phyloP scores from a whole-genome alignment of 768 basidiomycete species.

The Cantharellus cinnabarinus region DNA sequence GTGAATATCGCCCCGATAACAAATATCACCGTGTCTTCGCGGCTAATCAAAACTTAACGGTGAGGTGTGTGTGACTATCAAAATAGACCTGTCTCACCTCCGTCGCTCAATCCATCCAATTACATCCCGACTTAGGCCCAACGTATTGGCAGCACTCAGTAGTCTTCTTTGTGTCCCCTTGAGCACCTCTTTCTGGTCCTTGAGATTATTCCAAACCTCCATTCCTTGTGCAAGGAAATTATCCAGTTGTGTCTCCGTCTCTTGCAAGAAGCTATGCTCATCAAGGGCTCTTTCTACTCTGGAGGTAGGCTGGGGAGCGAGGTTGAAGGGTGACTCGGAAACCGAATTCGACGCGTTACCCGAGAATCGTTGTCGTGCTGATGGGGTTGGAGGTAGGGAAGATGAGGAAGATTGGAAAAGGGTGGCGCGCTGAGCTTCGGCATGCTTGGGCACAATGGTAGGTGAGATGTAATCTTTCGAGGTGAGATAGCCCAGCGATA shows the following conservation, averaged over 20 bases:
- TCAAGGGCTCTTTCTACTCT: slow-evolving; percentile 64
- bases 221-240: slow-evolving; percentile 83
- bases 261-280: slow-evolving; percentile 78
- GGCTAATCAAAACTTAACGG: slow-evolving; percentile 27
- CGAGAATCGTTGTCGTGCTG: slow-evolving; percentile 40
- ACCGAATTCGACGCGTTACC: slow-evolving; percentile 14
- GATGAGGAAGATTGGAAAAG: slow-evolving; percentile 34
- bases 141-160: slow-evolving; percentile 77
- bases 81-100: slow-evolving; percentile 35
- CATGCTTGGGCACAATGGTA: slow-evolving; percentile 24
- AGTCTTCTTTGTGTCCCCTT: slow-evolving; percentile 85
- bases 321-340: slow-evolving; percentile 75
- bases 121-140: slow-evolving; percentile 83
- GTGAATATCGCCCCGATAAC: slow-evolving; percentile 67
- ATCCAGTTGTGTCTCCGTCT: slow-evolving; percentile 64
- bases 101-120: slow-evolving; percentile 94
- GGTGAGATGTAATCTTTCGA: neutral
- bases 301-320: slow-evolving; percentile 19
- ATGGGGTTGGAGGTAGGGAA: slow-evolving; percentile 11
- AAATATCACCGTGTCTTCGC: slow-evolving; percentile 92
- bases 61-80: neutral
- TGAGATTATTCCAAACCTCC: slow-evolving; percentile 76
- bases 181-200: slow-evolving; percentile 80
- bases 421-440: slow-evolving; percentile 38
- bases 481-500: neutral